Evolutionary conservation across 2,329 filamentous ascomycete species (phyloP).

Genomic region (Alternaria arbusti): DNA sequence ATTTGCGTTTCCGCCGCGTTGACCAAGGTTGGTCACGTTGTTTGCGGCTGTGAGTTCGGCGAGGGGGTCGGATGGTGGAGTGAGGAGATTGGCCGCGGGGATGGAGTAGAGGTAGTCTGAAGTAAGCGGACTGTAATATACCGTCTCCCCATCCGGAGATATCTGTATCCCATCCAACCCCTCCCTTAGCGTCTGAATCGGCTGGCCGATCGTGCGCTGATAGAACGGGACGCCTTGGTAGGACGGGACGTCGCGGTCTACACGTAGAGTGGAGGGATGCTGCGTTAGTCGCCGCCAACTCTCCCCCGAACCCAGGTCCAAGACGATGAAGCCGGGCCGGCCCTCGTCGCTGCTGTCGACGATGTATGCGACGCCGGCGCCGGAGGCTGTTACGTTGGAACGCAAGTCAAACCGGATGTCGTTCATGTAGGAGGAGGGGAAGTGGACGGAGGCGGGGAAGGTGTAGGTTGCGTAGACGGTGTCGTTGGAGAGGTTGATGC

Average conservation of each 20-base stretch:
- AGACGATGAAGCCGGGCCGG: conserved; percentile 57
- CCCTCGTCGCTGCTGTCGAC: conserved; percentile 56
- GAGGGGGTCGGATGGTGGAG: conserved; percentile 48
- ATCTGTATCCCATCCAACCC: conserved; percentile 59
- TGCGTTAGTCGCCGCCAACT: conserved; percentile 57
- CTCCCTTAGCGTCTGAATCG: conserved; percentile 49
- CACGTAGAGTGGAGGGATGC: conserved; percentile 44
- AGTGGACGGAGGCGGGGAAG: conserved; percentile 55
- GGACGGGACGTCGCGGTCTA: conserved; percentile 52
- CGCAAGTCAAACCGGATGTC: conserved; percentile 60
- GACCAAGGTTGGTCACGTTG: conserved; percentile 56
- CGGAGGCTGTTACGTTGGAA: conserved; percentile 47
- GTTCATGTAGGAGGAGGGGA: conserved; percentile 57
- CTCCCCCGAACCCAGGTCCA: conserved; percentile 57
- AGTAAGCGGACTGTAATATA: conserved; percentile 55
- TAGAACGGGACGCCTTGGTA: conserved; percentile 56
- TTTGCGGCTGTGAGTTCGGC: conserved; percentile 53
- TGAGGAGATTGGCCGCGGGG: conserved; percentile 52
- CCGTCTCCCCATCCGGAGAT: conserved; percentile 53
- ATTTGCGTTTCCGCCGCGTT: conserved; percentile 57
- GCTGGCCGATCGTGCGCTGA: conserved; percentile 37
- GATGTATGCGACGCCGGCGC: conserved; percentile 58
- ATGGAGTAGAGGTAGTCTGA: conserved; percentile 54
- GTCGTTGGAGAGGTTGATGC: conserved; percentile 54
- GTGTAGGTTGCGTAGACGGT: conserved; percentile 57